Percentiles rank a stretch among this genome's conserved stretches.
Conservation (phyloP, 78 protist genomes). For the Tieghemostelium lacteum region DNA sequence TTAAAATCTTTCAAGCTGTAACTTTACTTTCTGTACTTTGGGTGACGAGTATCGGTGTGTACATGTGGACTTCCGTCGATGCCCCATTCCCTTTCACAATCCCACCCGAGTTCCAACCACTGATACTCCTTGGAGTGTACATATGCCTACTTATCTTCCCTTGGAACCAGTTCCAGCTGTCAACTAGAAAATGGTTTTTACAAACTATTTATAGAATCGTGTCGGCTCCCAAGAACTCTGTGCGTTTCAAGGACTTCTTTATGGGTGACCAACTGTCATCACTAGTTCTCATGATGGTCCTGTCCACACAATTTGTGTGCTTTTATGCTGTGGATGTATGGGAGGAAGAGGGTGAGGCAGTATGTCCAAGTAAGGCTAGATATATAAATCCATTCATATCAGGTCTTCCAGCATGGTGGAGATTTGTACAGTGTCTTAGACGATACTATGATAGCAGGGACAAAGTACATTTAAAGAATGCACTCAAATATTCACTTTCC, state of each 20-base stretch:
- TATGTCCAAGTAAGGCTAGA: conserved; percentile 19
- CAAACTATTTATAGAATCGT: conserved; percentile 26
- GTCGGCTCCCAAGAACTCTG: conserved; percentile 44
- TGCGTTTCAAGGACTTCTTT: conserved; percentile 57
- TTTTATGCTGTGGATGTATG: conserved; percentile 56
- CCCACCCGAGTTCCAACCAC: conserved; percentile 39
- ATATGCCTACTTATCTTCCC: conserved; percentile 13
- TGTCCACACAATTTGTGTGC: conserved; percentile 37
- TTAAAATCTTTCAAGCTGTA: conserved; percentile 41
- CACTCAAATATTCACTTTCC: conserved; percentile 54
- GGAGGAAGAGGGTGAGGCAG: neutral
- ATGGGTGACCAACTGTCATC: conserved; percentile 71
- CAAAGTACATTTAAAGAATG: conserved; percentile 73
- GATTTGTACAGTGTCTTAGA: conserved; percentile 87
- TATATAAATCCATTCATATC: conserved; percentile 64
- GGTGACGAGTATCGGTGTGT: conserved; percentile 59
- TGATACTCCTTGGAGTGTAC: conserved; percentile 16
- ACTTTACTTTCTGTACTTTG: conserved; percentile 41
- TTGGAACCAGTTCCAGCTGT: conserved; percentile 32
- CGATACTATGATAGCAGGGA: conserved; percentile 81
- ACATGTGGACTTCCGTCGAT: conserved; percentile 53
- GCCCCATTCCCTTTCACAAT: conserved; percentile 53
- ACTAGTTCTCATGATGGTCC: conserved; percentile 50
- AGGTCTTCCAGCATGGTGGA: conserved; percentile 76
- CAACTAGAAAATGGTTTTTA: conserved; percentile 49